These are phyloP conservation scores for Dryas integrifolia DNA, from an alignment of 331 rosid genomes.

Conservation along the genomic window DNA sequence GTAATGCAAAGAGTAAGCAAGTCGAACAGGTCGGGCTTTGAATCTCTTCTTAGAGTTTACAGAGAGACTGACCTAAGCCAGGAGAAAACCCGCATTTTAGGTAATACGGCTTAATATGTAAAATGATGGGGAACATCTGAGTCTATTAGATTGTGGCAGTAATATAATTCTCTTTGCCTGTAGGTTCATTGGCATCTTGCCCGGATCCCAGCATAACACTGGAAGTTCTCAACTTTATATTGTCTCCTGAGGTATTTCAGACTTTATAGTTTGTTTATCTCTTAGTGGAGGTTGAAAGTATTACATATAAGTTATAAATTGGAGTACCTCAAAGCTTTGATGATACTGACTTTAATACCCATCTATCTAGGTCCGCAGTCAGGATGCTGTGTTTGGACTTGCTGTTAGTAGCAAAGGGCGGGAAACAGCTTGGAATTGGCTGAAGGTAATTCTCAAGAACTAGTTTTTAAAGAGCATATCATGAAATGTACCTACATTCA, in stretches of 20 bases:
- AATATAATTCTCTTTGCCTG: conserved; percentile 7
- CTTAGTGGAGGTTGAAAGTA: not conserved
- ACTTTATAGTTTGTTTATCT: not conserved
- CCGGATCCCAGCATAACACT: conserved; percentile 44
- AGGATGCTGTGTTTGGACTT: conserved; percentile 78
- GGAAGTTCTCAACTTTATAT: conserved; percentile 48
- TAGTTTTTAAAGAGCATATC: not conserved
- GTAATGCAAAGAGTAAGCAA: conserved; percentile 59
- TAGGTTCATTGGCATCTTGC: conserved; percentile 55
- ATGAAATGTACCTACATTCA: not conserved
- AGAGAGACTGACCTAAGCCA: conserved; percentile 82
- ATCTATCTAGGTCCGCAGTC: conserved; percentile 69
- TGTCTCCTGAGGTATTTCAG: conserved; percentile 46
- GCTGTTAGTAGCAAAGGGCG: conserved; percentile 61
- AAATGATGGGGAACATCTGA: conserved; percentile 12
- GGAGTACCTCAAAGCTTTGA: conserved; percentile 3
- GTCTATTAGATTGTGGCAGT: conserved; percentile 10
- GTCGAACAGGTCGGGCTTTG: conserved; percentile 57
- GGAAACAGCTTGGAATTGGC: conserved; percentile 85
- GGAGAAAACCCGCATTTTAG: conserved; percentile 83
- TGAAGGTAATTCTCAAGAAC: conserved; percentile 55
- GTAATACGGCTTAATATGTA: conserved; percentile 37
- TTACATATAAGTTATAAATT: not conserved
- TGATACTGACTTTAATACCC: conserved; percentile 11
- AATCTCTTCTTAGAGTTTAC: conserved; percentile 70